These are phyloP conservation scores for Tolypocladium endophyticum DNA, from an alignment of 2,329 filamentous ascomycete species.

Conservation along the genomic window DNA sequence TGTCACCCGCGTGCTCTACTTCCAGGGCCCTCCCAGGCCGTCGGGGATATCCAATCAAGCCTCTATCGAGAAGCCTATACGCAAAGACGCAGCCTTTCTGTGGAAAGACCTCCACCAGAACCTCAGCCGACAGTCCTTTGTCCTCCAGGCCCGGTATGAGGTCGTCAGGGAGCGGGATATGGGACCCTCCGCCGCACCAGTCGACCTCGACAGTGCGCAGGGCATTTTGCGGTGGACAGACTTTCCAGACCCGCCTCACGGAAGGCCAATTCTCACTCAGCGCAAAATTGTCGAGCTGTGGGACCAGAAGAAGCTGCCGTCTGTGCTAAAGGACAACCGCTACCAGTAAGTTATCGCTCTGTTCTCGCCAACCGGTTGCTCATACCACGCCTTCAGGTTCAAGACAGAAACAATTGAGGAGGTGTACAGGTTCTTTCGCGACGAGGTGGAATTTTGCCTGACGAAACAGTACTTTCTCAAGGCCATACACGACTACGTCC, in stretches of 20 bases:
- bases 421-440: slow-evolving; percentile 39
- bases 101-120: slow-evolving; percentile 48
- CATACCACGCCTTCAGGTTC: slow-evolving; percentile 26
- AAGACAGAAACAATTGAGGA: slow-evolving; percentile 44
- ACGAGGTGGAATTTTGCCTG: slow-evolving; percentile 44
- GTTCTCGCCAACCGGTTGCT: not conserved
- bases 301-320: slow-evolving; percentile 36
- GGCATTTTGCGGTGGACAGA: slow-evolving; percentile 49
- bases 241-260: slow-evolving; percentile 45
- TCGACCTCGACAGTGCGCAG: slow-evolving; percentile 29
- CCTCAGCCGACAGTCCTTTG: slow-evolving; percentile 44
- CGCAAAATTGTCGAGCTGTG: slow-evolving; percentile 48
- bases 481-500: slow-evolving; percentile 17
- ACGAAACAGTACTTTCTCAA: slow-evolving; percentile 34
- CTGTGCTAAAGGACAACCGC: slow-evolving; percentile 39
- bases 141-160: slow-evolving; percentile 45
- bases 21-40: slow-evolving; percentile 34
- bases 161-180: slow-evolving; percentile 37
- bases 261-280: slow-evolving; percentile 35
- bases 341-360: slow-evolving; percentile 30
- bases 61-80: slow-evolving; percentile 26
- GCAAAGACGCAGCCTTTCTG: slow-evolving; percentile 23
- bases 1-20: slow-evolving; percentile 42
- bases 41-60: slow-evolving; percentile 32
- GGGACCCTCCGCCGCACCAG: slow-evolving; percentile 19